Evolutionary conservation across 106 monocot genomes (phyloP).

Genomic region (Gastrodia elata): DNA sequence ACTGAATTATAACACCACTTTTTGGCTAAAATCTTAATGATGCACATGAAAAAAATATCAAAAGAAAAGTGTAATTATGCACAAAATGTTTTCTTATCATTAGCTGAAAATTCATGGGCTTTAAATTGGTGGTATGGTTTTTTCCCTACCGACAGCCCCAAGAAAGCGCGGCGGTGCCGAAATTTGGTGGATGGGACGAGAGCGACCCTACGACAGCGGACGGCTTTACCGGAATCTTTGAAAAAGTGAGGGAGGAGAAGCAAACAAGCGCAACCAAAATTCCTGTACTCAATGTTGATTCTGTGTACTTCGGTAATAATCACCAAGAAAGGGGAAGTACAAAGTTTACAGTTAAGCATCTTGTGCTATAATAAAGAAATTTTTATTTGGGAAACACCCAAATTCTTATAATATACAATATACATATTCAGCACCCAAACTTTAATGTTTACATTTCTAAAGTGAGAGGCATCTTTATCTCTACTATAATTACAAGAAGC

Average conservation of each 20-base stretch:
- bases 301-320: neutral
- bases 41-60: neutral
- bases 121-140: conserved; percentile 2
- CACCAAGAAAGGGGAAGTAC: conserved; percentile 3
- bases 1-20: too few species aligned
- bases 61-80: neutral
- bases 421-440: too few species aligned
- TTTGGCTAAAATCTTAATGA: neutral
- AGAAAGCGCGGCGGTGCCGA: conserved; percentile 42
- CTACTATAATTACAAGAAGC: too few species aligned
- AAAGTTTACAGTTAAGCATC: conserved; percentile 22
- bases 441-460: too few species aligned
- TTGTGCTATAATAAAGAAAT: neutral
- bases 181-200: conserved; percentile 82
- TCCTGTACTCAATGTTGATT: conserved; percentile 19
- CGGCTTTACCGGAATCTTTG: conserved; percentile 52
- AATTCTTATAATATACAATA: too few species aligned
- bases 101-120: neutral
- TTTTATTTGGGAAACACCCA: too few species aligned
- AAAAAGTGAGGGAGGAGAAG: conserved; percentile 65
- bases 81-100: neutral
- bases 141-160: conserved; percentile 34
- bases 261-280: conserved; percentile 35
- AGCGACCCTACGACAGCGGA: conserved; percentile 50
- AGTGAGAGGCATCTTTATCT: too few species aligned